Evolutionary conservation across 2,329 filamentous ascomycete species (phyloP), one percentile per base, ranked within the genome.

Genomic region (Penicillium sp.): DNA sequence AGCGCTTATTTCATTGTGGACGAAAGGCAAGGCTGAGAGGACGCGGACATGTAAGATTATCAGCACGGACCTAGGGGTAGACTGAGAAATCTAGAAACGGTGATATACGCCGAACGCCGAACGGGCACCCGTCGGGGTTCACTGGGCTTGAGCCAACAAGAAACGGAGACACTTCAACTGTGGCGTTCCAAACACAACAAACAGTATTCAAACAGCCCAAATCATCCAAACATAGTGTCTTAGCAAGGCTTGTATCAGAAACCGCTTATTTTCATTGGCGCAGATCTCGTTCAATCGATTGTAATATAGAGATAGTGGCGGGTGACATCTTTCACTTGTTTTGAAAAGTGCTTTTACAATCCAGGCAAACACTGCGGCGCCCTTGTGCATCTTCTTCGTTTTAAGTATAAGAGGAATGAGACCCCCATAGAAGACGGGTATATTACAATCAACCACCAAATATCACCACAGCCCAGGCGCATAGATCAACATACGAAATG

Each of bases 401-500:
- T 9, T 9, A 29, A 9, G 7, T 29, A 29, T 29, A 29, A 29
- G 7, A 29, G 28, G n/a, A 29, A 29, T 29, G 10, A 29, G 28
- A 5, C 8, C 10, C 10, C 28, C 28, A 12, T 3, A 8, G 10
- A 9, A 3, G 10, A 1, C 12, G 3, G 10, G 1, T 10, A 1
- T 10, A 29, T 10, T 29, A 10, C 6, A 29, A 9, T 29, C 28
- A 29, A 8, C 7, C 28, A 29, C 2, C 28, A 29, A 9, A 29
- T 12, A 29, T 9, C 7, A 29, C 3, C 28, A 10, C 12, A 4
- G 28, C 5, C 12, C 12, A 8, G 5, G 8, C 8, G 28, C 28
- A 29, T 15, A 33, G 31, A 33, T 33, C 31, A n/a, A 33, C 3
- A 4, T 15, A 15, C 12, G 52, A 41, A 3, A 62, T 60, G 58